Evolutionary conservation across 768 basidiomycete genomes (phyloP).

Genomic region (Leccinellum luteum): DNA sequence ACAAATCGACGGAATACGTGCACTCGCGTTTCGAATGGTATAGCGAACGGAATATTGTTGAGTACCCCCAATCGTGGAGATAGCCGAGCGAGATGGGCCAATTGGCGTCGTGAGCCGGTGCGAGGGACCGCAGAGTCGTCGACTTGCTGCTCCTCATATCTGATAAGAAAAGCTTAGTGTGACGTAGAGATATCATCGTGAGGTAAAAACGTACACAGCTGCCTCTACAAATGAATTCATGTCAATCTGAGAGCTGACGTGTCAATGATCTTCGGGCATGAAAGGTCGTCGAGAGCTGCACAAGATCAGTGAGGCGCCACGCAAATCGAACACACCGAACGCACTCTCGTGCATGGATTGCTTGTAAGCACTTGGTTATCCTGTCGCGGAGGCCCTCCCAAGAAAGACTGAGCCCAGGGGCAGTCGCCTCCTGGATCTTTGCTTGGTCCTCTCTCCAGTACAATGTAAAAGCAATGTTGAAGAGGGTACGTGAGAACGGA

Average conservation of each 20-base stretch:
- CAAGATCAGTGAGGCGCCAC: conserved; percentile 3
- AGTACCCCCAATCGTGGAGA: conserved; percentile 82
- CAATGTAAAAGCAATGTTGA: conserved; percentile 82
- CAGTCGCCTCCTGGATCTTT: conserved; percentile 38
- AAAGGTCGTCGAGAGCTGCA: conserved; percentile 80
- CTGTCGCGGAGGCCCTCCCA: conserved; percentile 75
- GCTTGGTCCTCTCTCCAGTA: conserved; percentile 56
- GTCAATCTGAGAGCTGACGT: conserved; percentile 60
- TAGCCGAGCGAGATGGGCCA: conserved; percentile 56
- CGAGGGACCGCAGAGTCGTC: conserved; percentile 27
- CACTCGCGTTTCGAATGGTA: conserved; percentile 91
- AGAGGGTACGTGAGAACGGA: conserved; percentile 69
- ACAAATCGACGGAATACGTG: conserved; percentile 87
- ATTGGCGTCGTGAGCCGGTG: conserved; percentile 60
- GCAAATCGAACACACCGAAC: conserved; percentile 25
- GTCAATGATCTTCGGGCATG: conserved; percentile 83
- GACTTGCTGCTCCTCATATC: conserved; percentile 64
- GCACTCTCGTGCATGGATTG: conserved; percentile 88
- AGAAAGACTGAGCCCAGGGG: conserved; percentile 38
- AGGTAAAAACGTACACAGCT: conserved; percentile 57
- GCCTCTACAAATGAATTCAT: conserved; percentile 79
- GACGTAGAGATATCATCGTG: not conserved
- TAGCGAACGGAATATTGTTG: conserved; percentile 94
- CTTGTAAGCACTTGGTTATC: conserved; percentile 74
- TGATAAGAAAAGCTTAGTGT: conserved; percentile 25